Evolutionary conservation across 2,329 filamentous ascomycete species (phyloP), one percentile per base, ranked within the genome.

Genomic region (Hymenoscyphus fructigenus): DNA sequence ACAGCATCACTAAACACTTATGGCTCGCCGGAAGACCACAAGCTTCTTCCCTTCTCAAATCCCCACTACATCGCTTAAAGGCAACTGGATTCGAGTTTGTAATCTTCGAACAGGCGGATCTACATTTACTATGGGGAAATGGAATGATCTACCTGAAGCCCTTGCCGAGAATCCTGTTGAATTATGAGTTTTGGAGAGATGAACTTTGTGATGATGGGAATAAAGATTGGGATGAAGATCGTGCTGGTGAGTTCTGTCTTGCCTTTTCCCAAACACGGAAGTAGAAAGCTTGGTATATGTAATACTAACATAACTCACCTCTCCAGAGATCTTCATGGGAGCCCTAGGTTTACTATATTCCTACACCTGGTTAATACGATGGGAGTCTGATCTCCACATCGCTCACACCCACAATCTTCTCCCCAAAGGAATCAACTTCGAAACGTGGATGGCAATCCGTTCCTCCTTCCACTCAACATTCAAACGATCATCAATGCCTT

Each of bases 341-440:
- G 68, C n/a, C 38, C 75, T 53, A 23, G 78, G 78, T 2, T 75
- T 77, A 34, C 64, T 80, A 1, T 65, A 70, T 28, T 73, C 74
- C 3, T 80, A 79, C 66, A 60, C 66, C 2, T 63, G 69, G 10
- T 69, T 80, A 1, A 70, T 80, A 4, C 60, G 41, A 0, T 71
- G 74, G 61, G 70, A 77, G 64, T 76, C 73, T 41, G 79, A 80
- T 65, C 75, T 79, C 29, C 20, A 57, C 3, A 76, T 79, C 15
- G 78, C 77, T 0, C 64, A 72, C 20, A 68, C 75, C 2, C 32
- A 66, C 3, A 47, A 61, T 3, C 70, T 79, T 0, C 47, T 79
- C 15, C 73, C 75, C 2, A n/a, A 29, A 23, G 38, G 61, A 0
- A 38, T 69, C 0, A 47, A 36, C 2, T 72, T 66, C 62, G 17